Evolutionary conservation across 148 eudicot genomes (phyloP).

Genomic region (Pharnaceum exiguum): DNA sequence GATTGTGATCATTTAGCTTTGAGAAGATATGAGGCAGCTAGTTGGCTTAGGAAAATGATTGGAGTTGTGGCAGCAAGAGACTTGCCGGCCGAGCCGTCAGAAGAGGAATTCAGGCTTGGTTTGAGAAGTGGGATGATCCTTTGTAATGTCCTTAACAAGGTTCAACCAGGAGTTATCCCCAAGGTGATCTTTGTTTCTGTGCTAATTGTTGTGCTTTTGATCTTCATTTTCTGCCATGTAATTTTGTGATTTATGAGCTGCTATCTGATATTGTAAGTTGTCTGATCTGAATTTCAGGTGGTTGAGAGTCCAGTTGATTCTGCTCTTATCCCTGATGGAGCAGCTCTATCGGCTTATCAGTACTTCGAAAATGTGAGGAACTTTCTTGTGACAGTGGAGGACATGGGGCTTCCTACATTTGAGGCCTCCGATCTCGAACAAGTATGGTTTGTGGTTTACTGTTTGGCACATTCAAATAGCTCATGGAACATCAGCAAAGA

Average conservation of each 20-base stretch:
- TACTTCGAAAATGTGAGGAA: conserved; percentile 96
- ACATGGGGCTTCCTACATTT: conserved; percentile 82
- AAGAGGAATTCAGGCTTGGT: conserved; percentile 80
- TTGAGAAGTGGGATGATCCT: conserved; percentile 88
- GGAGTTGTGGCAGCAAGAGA: conserved; percentile 88
- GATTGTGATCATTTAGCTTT: conserved; percentile 18
- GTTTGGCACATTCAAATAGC: not conserved
- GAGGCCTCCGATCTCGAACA: conserved; percentile 98
- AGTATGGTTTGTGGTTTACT: conserved; percentile 29
- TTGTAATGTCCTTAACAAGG: conserved; percentile 78
- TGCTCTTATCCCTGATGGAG: conserved; percentile 77
- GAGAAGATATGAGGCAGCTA: conserved; percentile 88
- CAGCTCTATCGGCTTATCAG: conserved; percentile 92
- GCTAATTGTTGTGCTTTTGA: not conserved
- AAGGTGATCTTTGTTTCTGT: conserved; percentile 46
- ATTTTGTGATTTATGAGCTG: not conserved
- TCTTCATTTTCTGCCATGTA: not conserved
- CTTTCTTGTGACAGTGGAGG: conserved; percentile 78
- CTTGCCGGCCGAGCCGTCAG: conserved; percentile 90
- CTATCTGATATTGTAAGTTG: conserved; percentile 1
- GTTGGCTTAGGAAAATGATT: conserved; percentile 82
- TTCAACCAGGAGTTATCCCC: conserved; percentile 87
- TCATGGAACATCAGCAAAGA: not conserved
- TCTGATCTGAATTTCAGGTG: conserved; percentile 40
- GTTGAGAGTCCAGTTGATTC: conserved; percentile 81